phyloP scores from a whole-genome alignment of 2,329 filamentous ascomycete genomes.

The Aurifilum marmelostoma region DNA sequence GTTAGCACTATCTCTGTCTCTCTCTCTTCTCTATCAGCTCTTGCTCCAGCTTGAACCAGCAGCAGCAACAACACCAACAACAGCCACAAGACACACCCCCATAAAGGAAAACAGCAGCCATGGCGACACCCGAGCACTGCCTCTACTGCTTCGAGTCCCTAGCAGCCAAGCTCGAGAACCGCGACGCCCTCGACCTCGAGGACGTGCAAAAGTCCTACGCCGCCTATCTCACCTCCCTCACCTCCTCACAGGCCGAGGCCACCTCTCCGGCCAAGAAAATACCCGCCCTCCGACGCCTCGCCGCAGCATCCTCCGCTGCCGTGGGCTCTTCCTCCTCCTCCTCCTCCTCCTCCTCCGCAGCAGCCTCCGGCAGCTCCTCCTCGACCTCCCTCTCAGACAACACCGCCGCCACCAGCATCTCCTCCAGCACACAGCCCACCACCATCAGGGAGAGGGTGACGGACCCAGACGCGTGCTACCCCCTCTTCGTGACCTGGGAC shows the following conservation, averaged over 20 bases:
- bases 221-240: constrained; percentile 41
- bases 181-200: constrained; percentile 67
- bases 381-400: constrained; percentile 37
- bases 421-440: constrained; percentile 35
- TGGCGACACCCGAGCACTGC: constrained; percentile 87
- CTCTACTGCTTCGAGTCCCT: constrained; percentile 92
- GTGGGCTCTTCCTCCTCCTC: background rate
- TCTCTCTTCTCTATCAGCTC: background rate
- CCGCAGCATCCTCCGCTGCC: constrained; percentile 34
- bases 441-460: constrained; percentile 34
- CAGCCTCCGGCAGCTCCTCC: constrained; percentile 39
- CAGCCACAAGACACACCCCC: background rate
- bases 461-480: constrained; percentile 55
- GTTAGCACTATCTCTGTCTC: background rate
- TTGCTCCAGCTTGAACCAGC: background rate
- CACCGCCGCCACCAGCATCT: constrained; percentile 40
- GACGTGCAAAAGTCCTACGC: constrained; percentile 71
- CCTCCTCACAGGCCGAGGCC: constrained; percentile 16
- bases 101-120: constrained; percentile 43
- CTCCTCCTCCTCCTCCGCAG: constrained; percentile 36
- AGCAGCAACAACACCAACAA: background rate
- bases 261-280: constrained; percentile 38
- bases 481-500: constrained; percentile 96
- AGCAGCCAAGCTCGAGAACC: constrained; percentile 72
- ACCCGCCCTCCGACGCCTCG: constrained; percentile 49